phyloP scores from a whole-genome alignment of 257 asterid species.

The Anisodus tanguticus region DNA sequence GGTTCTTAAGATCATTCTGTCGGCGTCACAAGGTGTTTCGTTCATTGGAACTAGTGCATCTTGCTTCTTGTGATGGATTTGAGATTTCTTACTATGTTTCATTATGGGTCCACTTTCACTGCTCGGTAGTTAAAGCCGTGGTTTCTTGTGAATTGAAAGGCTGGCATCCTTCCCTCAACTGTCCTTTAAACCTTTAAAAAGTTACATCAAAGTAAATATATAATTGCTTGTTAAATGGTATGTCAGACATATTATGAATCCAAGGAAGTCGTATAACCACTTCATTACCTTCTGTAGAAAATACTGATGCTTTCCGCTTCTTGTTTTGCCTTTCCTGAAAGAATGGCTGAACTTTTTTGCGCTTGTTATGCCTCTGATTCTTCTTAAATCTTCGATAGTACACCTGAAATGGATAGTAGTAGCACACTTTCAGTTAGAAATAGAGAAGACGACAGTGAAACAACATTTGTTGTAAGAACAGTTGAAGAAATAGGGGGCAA shows the following conservation, averaged over 20 bases:
- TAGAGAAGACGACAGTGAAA: neutral
- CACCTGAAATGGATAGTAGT: neutral
- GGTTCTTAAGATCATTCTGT: slow-evolving; percentile 2
- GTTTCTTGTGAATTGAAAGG: slow-evolving; percentile 7
- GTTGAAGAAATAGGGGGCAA: neutral
- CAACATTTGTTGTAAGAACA: neutral
- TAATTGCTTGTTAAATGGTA: neutral
- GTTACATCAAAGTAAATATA: neutral
- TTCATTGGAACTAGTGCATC: slow-evolving; percentile 5
- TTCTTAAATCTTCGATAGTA: neutral
- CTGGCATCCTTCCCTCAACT: neutral
- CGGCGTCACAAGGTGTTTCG: neutral
- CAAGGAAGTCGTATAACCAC: neutral
- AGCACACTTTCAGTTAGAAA: slow-evolving; percentile 8
- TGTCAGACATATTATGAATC: neutral
- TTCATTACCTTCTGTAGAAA: neutral
- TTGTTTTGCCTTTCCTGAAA: neutral
- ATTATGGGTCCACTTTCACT: neutral
- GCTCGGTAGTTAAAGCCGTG: neutral
- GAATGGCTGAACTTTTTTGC: neutral
- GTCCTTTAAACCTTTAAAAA: neutral
- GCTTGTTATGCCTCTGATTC: slow-evolving; percentile 3
- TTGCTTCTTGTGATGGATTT: slow-evolving; percentile 1
- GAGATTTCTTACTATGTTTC: slow-evolving; percentile 20
- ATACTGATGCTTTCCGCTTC: neutral